phyloP scores from a whole-genome alignment of 345 rosid species.

The Reutealis trisperma region DNA sequence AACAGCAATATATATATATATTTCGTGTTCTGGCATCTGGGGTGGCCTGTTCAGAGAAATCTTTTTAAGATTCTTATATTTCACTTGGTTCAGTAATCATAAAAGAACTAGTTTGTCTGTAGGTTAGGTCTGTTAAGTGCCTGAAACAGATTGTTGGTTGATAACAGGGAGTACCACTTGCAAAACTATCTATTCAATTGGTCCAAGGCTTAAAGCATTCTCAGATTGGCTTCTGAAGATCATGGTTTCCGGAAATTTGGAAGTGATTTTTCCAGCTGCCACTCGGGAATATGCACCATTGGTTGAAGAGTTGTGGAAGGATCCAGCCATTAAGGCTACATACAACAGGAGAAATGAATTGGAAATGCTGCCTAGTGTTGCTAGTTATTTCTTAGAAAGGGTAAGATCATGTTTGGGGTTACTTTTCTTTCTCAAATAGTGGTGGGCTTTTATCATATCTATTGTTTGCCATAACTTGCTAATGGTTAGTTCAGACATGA shows the following conservation, averaged over 20 bases:
- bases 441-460: neutral
- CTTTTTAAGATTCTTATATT: too few relatives aligned
- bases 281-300: constrained; percentile 96
- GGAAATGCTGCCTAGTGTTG: constrained; percentile 80
- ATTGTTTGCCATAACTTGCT: constrained; percentile 2
- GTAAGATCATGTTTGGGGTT: constrained; percentile 48
- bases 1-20: neutral
- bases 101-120: neutral
- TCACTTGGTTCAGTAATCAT: neutral
- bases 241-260: constrained; percentile 88
- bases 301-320: constrained; percentile 90
- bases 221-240: constrained; percentile 94
- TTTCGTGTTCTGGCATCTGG: too few relatives aligned
- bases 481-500: neutral
- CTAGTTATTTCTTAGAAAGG: constrained; percentile 83
- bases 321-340: constrained; percentile 79
- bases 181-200: constrained; percentile 63
- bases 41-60: too few relatives aligned
- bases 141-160: constrained; percentile 20
- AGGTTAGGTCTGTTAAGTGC: constrained; percentile 2
- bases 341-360: constrained; percentile 76
- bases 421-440: neutral
- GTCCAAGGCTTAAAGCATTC: constrained; percentile 83
- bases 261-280: constrained; percentile 88
- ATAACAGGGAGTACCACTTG: constrained; percentile 45